Base-by-base conservation (phyloP, 2,329 filamentous ascomycete genomes). In the Clonostachys solani region DNA sequence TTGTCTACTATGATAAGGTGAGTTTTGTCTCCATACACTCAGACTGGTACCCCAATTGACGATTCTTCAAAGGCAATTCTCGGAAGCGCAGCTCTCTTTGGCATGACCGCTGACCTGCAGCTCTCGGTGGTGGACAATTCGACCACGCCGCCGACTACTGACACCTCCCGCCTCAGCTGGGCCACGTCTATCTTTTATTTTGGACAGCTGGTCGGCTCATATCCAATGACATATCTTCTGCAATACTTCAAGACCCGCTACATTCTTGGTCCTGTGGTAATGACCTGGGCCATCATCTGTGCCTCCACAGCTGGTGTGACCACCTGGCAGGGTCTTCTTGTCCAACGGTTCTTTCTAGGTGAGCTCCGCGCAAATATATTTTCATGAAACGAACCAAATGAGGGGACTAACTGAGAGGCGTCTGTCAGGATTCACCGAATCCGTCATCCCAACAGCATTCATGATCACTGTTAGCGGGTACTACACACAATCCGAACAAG, bases 1-100 rank as follows among this genome's bases (percentile, higher is more conserved):
- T 87, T 34, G 83, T 87, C 0, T 87, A 86, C 63, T 86, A 86
- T 59, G 84, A 87, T 61, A 87, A 87, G 61, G 75, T 77, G 57
- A 23, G 53, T 23, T 42, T 43, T 45, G 13, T 29, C 23, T 29
- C 23, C 23, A n/a, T 23, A 17, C 9, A 18, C 18, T 6, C 5
- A 17, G 12, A 17, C 4, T n/a, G 18, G 9, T 23, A 29, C 23
- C 23, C 9, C 6, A 10, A 3, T 29, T 29, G 23, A 29, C 23
- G 23, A 16, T 17, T 16, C 5, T 16, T 35, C 12, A 44, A 18
- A 76, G 68, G 78, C 80, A 5, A 83, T 83, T 43, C 62, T 83
- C 5, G 80, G 79, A 5, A 76, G 73, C 45, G 78, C 79, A 1
- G 71, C 73, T 2, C 68, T 83, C 2, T 82, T 83, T 54, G 79